A percentile compares a stretch with the other conserved stretches of the same genome.
These are phyloP conservation scores for Phlyctochytrium bullatum DNA, from an alignment of 192 early-diverging fungal genomes.

Conservation along the genomic window DNA sequence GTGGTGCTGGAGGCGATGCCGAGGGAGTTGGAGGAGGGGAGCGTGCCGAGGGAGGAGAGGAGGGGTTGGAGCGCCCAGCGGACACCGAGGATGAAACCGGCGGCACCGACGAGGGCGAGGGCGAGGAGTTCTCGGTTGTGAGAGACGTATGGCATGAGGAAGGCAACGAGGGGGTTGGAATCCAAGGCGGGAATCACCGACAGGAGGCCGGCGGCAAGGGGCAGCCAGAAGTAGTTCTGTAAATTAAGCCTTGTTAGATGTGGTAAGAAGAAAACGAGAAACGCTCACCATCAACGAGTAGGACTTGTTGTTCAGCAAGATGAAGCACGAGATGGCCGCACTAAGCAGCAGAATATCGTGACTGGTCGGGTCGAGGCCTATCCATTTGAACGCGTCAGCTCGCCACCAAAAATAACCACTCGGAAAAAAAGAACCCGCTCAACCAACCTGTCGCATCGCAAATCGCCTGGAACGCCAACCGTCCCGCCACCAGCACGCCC, in stretches of 20 bases:
- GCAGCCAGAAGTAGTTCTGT: conserved; percentile 11
- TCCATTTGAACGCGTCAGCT: background rate
- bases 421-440: background rate
- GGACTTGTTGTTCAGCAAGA: conserved; percentile 7
- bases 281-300: conserved; percentile 4
- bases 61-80: background rate
- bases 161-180: conserved; percentile 5
- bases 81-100: conserved; percentile 6
- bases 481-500: background rate
- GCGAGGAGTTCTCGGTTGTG: conserved; percentile 9
- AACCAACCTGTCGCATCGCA: conserved; percentile 4
- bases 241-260: background rate
- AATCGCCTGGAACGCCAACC: conserved; percentile 6
- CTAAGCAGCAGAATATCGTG: conserved; percentile 6
- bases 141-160: conserved; percentile 12
- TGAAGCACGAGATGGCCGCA: conserved; percentile 5
- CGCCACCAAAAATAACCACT: background rate
- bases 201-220: conserved; percentile 2
- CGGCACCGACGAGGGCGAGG: background rate
- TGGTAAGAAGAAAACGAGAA: background rate
- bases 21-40: no score
- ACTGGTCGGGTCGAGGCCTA: conserved; percentile 4
- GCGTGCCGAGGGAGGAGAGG: background rate
- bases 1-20: background rate
- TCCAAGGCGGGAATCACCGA: conserved; percentile 4